These are phyloP conservation scores for Microsporum ferrugineum DNA, from an alignment of 2,329 filamentous ascomycete species.

Conservation along the genomic window DNA sequence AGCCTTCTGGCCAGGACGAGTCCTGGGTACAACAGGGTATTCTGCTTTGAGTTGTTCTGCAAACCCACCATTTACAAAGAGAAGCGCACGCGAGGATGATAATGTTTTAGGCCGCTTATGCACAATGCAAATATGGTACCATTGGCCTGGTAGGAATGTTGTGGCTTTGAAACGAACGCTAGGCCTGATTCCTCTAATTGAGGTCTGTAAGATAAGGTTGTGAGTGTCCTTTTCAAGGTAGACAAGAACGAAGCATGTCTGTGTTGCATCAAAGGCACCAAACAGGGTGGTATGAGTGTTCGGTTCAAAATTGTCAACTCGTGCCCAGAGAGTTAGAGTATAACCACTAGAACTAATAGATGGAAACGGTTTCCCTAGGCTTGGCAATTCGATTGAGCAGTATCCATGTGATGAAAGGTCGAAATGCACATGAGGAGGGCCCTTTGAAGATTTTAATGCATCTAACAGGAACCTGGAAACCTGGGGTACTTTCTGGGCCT, in stretches of 20 bases:
- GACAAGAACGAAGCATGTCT: conserved; percentile 85
- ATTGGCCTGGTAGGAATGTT: conserved; percentile 60
- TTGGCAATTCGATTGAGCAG: conserved; percentile 79
- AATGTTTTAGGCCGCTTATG: conserved; percentile 69
- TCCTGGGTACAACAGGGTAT: conserved; percentile 67
- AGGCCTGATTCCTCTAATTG: conserved; percentile 70
- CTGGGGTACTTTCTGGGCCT: conserved; percentile 40
- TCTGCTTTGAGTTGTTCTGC: conserved; percentile 81
- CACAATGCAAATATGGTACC: conserved; percentile 89
- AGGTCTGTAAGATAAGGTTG: conserved; percentile 93
- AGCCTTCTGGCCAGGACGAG: conserved; percentile 41
- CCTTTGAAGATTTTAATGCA: conserved; percentile 61
- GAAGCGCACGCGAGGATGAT: conserved; percentile 64
- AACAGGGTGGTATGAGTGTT: conserved; percentile 88
- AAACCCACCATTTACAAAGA: conserved; percentile 90
- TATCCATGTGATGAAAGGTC: conserved; percentile 81
- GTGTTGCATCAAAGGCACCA: conserved; percentile 80
- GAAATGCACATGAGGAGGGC: conserved; percentile 82
- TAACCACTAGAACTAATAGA: conserved; percentile 70
- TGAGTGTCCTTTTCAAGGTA: conserved; percentile 89
- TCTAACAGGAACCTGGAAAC: conserved; percentile 60
- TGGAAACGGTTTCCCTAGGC: conserved; percentile 74
- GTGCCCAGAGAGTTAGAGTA: conserved; percentile 80
- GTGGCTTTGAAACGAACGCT: conserved; percentile 88
- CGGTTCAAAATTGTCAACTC: conserved; percentile 74